Conservation (phyloP, 768 basidiomycete genomes). For the Hortiboletus campestris region DNA sequence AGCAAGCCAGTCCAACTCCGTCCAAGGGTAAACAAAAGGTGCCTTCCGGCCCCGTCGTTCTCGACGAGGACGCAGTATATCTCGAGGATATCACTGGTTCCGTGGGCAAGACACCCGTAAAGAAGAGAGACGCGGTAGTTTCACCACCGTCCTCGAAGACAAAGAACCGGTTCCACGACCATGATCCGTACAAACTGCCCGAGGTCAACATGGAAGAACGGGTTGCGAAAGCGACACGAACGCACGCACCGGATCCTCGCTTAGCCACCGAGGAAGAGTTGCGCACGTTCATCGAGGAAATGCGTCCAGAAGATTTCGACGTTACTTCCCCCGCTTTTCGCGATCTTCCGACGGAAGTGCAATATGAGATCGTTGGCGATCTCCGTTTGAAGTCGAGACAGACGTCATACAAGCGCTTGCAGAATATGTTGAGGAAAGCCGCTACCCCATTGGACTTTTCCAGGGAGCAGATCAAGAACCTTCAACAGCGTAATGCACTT, state of each 20-base stretch:
- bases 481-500: slow-evolving; percentile 83
- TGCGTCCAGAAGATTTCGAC: slow-evolving; percentile 95
- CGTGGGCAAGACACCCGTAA: slow-evolving; percentile 50
- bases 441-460: slow-evolving; percentile 92
- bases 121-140: slow-evolving; percentile 26
- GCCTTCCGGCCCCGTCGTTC: slow-evolving; percentile 44
- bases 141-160: slow-evolving; percentile 53
- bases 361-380: slow-evolving; percentile 98
- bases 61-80: slow-evolving; percentile 78
- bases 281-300: slow-evolving; percentile 89
- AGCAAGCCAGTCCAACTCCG: slow-evolving; percentile 19
- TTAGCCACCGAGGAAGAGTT: slow-evolving; percentile 96
- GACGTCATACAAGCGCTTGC: slow-evolving; percentile 86
- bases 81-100: slow-evolving; percentile 78
- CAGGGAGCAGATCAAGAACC: slow-evolving; percentile 89
- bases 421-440: slow-evolving; percentile 82
- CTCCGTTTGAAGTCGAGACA: slow-evolving; percentile 91
- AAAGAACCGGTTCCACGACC: slow-evolving; percentile 65
- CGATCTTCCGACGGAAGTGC: slow-evolving; percentile 91
- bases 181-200: slow-evolving; percentile 93
- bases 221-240: slow-evolving; percentile 59
- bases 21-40: slow-evolving; percentile 47
- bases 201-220: slow-evolving; percentile 68
- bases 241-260: slow-evolving; percentile 76
- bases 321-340: slow-evolving; percentile 86